Percentiles rank a stretch among this genome's conserved stretches.
phyloP scores from a whole-genome alignment of 2,329 filamentous ascomycete genomes.

The Claviceps pusilla region DNA sequence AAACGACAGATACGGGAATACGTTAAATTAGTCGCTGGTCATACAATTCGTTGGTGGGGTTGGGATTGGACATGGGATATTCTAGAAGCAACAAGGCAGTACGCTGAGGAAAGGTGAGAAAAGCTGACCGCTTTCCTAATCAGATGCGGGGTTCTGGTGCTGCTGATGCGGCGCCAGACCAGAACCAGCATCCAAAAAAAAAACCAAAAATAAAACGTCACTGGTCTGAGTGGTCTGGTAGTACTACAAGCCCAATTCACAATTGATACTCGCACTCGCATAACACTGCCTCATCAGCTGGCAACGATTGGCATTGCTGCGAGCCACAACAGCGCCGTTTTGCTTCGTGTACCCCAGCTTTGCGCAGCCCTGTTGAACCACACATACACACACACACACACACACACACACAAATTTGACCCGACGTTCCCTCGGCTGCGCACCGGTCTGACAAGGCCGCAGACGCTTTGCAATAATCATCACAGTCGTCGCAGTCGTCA shows the following conservation, averaged over 20 bases:
- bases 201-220: not conserved
- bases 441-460: not conserved
- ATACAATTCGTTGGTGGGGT: not conserved
- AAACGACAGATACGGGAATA: not conserved
- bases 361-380: not conserved
- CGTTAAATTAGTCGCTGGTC: not conserved
- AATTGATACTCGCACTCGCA: not conserved
- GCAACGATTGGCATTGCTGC: not conserved
- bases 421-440: not conserved
- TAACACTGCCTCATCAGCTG: not conserved
- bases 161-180: not conserved
- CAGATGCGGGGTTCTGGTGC: slow-evolving; percentile 15
- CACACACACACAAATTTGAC: not conserved
- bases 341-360: not conserved
- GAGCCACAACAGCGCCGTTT: not conserved
- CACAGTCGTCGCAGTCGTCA: not conserved
- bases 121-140: slow-evolving; percentile 21
- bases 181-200: not conserved
- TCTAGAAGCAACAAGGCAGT: slow-evolving; percentile 20
- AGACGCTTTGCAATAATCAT: not conserved
- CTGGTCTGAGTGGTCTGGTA: no score
- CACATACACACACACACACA: not conserved
- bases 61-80: slow-evolving; percentile 21
- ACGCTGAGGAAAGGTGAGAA: not conserved
- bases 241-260: not conserved